phyloP scores from a whole-genome alignment of 345 rosid genomes.

The Eucalyptus marginata region DNA sequence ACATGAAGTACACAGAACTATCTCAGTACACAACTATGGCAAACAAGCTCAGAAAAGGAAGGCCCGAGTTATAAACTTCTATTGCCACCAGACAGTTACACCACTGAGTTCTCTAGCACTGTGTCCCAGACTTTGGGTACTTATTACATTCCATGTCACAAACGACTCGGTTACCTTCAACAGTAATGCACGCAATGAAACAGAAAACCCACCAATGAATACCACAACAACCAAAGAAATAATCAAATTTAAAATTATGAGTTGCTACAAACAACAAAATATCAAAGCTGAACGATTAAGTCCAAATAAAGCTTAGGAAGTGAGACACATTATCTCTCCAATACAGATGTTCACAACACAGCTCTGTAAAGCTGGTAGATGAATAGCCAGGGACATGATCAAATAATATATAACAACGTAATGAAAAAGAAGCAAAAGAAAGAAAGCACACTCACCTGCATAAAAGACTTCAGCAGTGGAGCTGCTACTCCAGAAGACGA shows the following conservation, averaged over 20 bases:
- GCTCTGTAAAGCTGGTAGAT: background rate
- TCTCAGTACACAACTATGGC: background rate
- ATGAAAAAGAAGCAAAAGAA: background rate
- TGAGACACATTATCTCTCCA: background rate
- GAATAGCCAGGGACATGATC: background rate
- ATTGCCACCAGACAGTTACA: background rate
- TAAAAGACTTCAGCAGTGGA: conserved; percentile 84
- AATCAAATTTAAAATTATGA: background rate
- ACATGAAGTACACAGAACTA: background rate
- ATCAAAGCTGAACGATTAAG: background rate
- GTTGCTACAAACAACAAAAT: background rate
- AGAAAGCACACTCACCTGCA: conserved; percentile 48
- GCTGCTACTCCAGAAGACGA: conserved; percentile 72
- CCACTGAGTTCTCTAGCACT: background rate
- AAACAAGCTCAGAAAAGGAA: background rate
- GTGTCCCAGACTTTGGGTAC: background rate
- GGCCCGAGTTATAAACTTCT: background rate
- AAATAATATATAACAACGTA: background rate
- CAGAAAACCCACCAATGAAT: background rate
- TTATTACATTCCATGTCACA: background rate
- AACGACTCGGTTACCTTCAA: background rate
- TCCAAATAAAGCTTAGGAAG: background rate
- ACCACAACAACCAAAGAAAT: background rate
- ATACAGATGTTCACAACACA: background rate
- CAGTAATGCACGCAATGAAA: background rate